Evolutionary conservation across 164 flowering plant genomes (phyloP), one percentile per base, ranked within the genome.

Genomic region (Sedum album): DNA sequence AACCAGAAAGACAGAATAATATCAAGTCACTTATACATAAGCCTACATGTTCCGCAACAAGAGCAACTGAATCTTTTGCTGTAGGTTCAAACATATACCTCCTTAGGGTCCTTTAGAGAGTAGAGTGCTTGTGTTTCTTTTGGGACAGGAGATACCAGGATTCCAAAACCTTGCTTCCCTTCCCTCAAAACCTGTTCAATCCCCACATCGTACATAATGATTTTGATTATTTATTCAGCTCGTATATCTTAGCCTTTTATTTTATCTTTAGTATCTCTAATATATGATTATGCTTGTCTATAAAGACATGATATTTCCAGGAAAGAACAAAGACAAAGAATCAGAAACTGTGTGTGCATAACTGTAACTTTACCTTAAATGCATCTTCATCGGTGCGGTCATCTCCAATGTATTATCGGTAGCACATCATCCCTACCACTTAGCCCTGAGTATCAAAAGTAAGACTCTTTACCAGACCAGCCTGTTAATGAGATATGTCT

Each of bases 371-470:
- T 51, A 89, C 98, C 97, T 91, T 90, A 70, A 95, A 95, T 44
- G 99, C 99, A 82, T 94, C 99, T 82, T 94, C 99, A 82, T 94
- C 97, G 0, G 93, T 81, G 48, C 81, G 78, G 76, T 94, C 99
- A 77, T 95, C 99, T 71, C 99, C 99, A 60, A 95, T 82, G 65
- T 80, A 95, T 30, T n/a, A 95, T 86, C 11, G 99, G 96, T 61
- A 91, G 89, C 76, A 91, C 89, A 71, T 88, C 93, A 1, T 82
- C 77, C 14, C 81, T 65, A 13, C 81, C 70, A 39, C 70, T 72
- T 31, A 88, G 73, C 20, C 89, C 98, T 93, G 81, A 70, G 66
- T 18, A 26, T 44, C 4, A 44, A 11, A 44, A 18, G 48, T 44
- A 62, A 62, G 1, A 36, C 39, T 1, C 39, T 31, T 30, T 31